Evolutionary conservation across 192 early-diverging fungal species (phyloP).

Genomic region (Gamsiella multidivaricata): DNA sequence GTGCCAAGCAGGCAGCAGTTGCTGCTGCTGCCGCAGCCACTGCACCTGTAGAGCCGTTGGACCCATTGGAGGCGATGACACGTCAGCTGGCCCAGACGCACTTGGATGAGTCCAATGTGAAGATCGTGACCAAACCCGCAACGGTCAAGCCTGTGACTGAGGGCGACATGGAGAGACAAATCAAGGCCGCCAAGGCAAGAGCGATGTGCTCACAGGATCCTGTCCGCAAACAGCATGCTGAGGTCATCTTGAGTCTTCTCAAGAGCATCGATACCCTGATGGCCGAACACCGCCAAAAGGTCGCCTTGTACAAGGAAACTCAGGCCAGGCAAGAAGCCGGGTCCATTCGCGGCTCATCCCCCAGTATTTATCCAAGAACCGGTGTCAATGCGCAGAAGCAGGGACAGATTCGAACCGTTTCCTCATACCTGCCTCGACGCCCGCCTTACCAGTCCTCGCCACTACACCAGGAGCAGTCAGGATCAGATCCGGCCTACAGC

Average conservation of each 20-base stretch:
- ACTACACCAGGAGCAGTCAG: constrained; percentile 21
- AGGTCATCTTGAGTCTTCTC: constrained; percentile 32
- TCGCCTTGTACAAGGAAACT: constrained; percentile 14
- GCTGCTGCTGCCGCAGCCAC: constrained; percentile 31
- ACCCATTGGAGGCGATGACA: constrained; percentile 48
- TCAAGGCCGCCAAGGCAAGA: constrained; percentile 42
- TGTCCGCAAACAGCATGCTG: constrained; percentile 38
- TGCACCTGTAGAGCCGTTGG: constrained; percentile 19
- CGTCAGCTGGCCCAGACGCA: constrained; percentile 31
- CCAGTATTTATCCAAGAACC: constrained; percentile 13
- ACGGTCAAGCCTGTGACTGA: constrained; percentile 34
- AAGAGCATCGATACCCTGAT: constrained; percentile 43
- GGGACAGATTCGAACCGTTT: constrained; percentile 49
- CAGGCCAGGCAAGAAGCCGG: constrained; percentile 8
- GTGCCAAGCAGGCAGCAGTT: constrained; percentile 40
- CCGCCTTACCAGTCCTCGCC: constrained; percentile 32
- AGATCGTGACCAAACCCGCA: constrained; percentile 6
- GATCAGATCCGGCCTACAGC: constrained; percentile 17
- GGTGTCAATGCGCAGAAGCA: constrained; percentile 36
- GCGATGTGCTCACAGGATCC: constrained; percentile 36
- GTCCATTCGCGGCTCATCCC: not conserved
- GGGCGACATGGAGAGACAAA: constrained; percentile 34
- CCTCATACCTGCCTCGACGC: constrained; percentile 41
- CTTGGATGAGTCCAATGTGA: constrained; percentile 3
- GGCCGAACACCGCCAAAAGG: constrained; percentile 31